Evolutionary conservation across 2,329 filamentous ascomycete species (phyloP).

Genomic region (Xylaria sp.): DNA sequence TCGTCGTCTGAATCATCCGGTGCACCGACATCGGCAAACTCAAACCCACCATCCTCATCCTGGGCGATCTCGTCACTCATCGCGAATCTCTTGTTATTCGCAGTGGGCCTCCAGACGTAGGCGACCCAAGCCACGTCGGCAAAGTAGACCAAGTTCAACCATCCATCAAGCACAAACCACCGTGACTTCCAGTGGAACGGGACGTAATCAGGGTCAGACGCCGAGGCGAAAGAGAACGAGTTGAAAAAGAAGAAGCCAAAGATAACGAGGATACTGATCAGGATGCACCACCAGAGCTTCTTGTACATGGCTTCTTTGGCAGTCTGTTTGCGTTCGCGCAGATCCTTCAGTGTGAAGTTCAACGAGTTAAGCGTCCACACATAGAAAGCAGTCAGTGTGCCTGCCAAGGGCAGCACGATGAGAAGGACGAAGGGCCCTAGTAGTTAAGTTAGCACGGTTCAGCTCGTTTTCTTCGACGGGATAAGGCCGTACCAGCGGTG

Average conservation of each 20-base stretch:
- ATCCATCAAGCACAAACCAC: conserved; percentile 97
- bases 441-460: conserved; percentile 23
- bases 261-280: conserved; percentile 89
- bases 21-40: conserved; percentile 89
- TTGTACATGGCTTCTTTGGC: conserved; percentile 96
- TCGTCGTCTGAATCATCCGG: conserved; percentile 65
- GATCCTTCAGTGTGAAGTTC: conserved; percentile 91
- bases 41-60: conserved; percentile 93
- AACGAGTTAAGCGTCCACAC: conserved; percentile 98
- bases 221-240: conserved; percentile 89
- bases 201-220: conserved; percentile 83
- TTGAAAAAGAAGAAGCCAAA: conserved; percentile 99
- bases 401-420: conserved; percentile 89
- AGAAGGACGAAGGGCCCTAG: conserved; percentile 84
- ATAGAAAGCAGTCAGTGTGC: conserved; percentile 93
- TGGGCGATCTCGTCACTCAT: conserved; percentile 99
- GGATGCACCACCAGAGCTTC: conserved; percentile 97
- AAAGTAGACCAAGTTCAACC: conserved; percentile 95
- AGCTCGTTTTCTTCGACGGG: background rate
- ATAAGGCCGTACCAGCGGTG: conserved; percentile 62
- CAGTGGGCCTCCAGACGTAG: conserved; percentile 94
- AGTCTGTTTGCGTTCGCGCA: conserved; percentile 91
- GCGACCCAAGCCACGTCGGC: conserved; percentile 91
- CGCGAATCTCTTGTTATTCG: conserved; percentile 94
- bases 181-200: conserved; percentile 96